A percentile compares a stretch with the other conserved stretches of the same genome.
Evolutionary conservation across 2,329 filamentous ascomycete genomes (phyloP).

Genomic region (Tricladium varicosporioides): DNA sequence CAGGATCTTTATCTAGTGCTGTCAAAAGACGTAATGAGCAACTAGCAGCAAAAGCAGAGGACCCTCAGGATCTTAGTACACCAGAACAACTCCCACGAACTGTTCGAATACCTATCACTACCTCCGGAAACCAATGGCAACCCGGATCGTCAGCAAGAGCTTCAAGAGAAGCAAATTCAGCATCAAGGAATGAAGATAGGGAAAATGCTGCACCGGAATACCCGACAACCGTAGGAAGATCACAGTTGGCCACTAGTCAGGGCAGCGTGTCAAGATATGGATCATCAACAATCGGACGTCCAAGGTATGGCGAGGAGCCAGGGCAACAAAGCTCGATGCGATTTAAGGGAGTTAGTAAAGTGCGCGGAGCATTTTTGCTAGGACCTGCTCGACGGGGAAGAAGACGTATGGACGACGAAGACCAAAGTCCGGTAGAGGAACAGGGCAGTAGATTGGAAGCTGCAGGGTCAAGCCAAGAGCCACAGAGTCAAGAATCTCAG

Average conservation of each 20-base stretch:
- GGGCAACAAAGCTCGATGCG: slow-evolving; percentile 72
- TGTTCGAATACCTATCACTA: slow-evolving; percentile 29
- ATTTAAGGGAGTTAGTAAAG: slow-evolving; percentile 72
- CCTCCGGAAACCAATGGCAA: slow-evolving; percentile 25
- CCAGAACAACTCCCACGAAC: slow-evolving; percentile 31
- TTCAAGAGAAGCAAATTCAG: slow-evolving; percentile 27
- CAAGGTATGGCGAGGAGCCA: slow-evolving; percentile 58
- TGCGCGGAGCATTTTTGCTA: slow-evolving; percentile 74
- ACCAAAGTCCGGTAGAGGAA: slow-evolving; percentile 39
- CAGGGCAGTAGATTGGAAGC: slow-evolving; percentile 32
- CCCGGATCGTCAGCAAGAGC: slow-evolving; percentile 29
- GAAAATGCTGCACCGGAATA: slow-evolving; percentile 28
- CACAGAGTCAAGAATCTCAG: slow-evolving; percentile 28
- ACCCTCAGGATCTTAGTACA: slow-evolving; percentile 32
- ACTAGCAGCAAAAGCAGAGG: slow-evolving; percentile 23
- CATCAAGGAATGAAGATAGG: slow-evolving; percentile 20
- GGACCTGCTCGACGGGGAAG: slow-evolving; percentile 76
- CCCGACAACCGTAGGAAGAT: slow-evolving; percentile 47
- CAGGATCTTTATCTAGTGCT: slow-evolving; percentile 28
- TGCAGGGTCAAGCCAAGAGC: slow-evolving; percentile 31
- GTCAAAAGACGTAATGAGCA: slow-evolving; percentile 25
- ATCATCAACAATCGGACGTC: slow-evolving; percentile 48
- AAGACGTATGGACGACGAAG: slow-evolving; percentile 52
- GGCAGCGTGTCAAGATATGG: slow-evolving; percentile 53
- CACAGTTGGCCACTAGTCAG: slow-evolving; percentile 45